Conservation (phyloP, 1,284 basidiomycete species). For the Cutaneotrichosporon sp. region DNA sequence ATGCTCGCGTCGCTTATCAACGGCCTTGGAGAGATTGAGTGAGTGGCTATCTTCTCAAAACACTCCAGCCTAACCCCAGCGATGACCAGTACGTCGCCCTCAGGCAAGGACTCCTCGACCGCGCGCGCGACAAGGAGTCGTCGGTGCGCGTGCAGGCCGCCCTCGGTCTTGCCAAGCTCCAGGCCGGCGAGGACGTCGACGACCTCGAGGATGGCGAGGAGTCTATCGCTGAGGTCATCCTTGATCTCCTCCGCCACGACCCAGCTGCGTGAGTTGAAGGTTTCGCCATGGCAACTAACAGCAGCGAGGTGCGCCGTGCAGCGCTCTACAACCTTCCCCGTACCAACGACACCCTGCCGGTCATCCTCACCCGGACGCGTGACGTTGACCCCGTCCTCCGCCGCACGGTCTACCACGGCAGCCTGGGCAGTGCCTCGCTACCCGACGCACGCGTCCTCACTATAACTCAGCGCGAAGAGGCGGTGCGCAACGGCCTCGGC, state of each 20-base stretch:
- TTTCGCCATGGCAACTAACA: slow-evolving; percentile 14
- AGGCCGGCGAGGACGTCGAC: slow-evolving; percentile 70
- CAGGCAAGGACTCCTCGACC: slow-evolving; percentile 69
- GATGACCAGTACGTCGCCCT: slow-evolving; percentile 78
- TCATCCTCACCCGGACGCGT: slow-evolving; percentile 76
- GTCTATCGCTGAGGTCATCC: slow-evolving; percentile 66
- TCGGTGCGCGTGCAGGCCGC: slow-evolving; percentile 81
- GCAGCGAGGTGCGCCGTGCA: slow-evolving; percentile 85
- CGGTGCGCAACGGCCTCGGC: slow-evolving; percentile 79
- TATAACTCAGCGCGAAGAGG: slow-evolving; percentile 73
- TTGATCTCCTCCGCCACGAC: slow-evolving; percentile 75
- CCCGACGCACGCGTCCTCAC: slow-evolving; percentile 69
- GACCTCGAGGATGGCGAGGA: slow-evolving; percentile 67
- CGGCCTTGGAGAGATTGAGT: slow-evolving; percentile 82
- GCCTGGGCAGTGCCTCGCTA: slow-evolving; percentile 59
- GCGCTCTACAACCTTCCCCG: slow-evolving; percentile 78
- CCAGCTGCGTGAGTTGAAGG: slow-evolving; percentile 68
- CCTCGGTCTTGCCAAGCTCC: slow-evolving; percentile 80
- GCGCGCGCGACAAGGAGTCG: slow-evolving; percentile 82
- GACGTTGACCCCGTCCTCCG: slow-evolving; percentile 83
- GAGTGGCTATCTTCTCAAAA: slow-evolving; percentile 43
- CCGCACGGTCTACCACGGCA: slow-evolving; percentile 73
- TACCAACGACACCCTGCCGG: slow-evolving; percentile 63
- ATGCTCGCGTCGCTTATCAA: slow-evolving; percentile 78
- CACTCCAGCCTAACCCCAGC: slow-evolving; percentile 54